Conservation (phyloP, 176 grass and related monocot genomes). For the Neostapfia colusana region DNA sequence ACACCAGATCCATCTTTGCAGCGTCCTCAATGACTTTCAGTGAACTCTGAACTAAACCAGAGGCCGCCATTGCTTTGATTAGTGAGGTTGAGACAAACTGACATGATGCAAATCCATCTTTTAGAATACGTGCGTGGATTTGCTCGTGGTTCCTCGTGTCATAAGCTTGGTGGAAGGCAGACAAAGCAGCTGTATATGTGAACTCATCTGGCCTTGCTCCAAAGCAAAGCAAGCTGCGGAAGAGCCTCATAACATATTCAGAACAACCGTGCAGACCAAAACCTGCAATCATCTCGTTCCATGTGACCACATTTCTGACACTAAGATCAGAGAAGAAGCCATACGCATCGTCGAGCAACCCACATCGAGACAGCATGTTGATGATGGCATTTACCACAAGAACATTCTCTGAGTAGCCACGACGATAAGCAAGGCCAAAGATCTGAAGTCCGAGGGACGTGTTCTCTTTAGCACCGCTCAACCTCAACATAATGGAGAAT, state of each 20-base stretch:
- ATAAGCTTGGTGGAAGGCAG: constrained; percentile 35
- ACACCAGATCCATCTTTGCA: constrained; percentile 43
- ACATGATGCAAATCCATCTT: constrained; percentile 45
- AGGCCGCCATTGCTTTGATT: constrained; percentile 43
- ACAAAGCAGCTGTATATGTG: constrained; percentile 48
- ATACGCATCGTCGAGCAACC: constrained; percentile 40
- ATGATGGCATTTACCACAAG: constrained; percentile 55
- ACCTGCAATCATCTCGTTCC: constrained; percentile 61
- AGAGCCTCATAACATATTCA: constrained; percentile 45
- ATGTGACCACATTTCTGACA: constrained; percentile 44
- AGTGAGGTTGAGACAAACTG: constrained; percentile 52
- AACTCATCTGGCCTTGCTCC: constrained; percentile 47
- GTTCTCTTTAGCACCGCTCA: constrained; percentile 40
- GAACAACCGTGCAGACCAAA: constrained; percentile 40
- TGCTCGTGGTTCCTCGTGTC: constrained; percentile 39
- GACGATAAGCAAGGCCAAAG: constrained; percentile 40
- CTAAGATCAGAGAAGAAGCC: constrained; percentile 36
- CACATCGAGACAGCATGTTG: constrained; percentile 57
- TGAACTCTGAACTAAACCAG: constrained; percentile 31
- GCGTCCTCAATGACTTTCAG: constrained; percentile 43
- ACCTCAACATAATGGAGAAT: constrained; percentile 44
- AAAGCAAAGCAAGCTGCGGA: constrained; percentile 34
- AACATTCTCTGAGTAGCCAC: constrained; percentile 45
- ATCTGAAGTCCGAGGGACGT: constrained; percentile 48
- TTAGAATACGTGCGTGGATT: constrained; percentile 49